Base-by-base conservation (phyloP, 2,329 filamentous ascomycete genomes). In the Metarhizium sp. region DNA sequence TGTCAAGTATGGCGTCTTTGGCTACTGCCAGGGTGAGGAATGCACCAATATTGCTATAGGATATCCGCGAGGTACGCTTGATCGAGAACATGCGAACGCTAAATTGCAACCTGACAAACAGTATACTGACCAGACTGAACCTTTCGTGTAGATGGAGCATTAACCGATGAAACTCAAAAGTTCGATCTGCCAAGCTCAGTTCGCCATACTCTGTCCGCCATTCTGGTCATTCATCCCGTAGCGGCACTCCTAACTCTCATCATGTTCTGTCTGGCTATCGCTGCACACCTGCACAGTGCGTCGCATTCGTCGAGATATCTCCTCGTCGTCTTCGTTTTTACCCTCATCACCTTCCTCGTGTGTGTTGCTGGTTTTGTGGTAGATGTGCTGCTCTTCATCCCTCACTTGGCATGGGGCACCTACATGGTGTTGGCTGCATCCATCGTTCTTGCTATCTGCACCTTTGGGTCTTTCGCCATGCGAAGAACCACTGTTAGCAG, bases 341-440 rank as follows among this genome's bases (percentile, higher is more conserved):
- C 88, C 56, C 84, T 97, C 59, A 80, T 95, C 51, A 91, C 91
- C 8, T 84, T 97, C 50, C 75, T 97, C 34, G 80, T 94, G 60
- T 86, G 89, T 50, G 78, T 96, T 1, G 78, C 96, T 55, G 88
- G 92, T 29, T 97, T 97, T 73, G 76, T 99, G 30, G 86, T 97
- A 64, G 94, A 99, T 71, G 89, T 97, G 30, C 77, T 99, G 38
- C 78, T 99, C 25, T 99, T 99, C 67, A 88, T 96, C 16, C 94
- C 94, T 50, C 92, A 97, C 71, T 75, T 96, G 74, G 83, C 86
- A 66, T 97, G 92, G 90, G 94, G 92, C 60, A 91, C 92, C 57
- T 99, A 92, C 78, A 83, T 97, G 62, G 92, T 96, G 16, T 78
- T 97, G 51, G 92, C 85, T 10, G 90, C 92, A 30, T 95, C 92